A percentile compares a stretch with the other conserved stretches of the same genome.
Conservation (phyloP, 768 basidiomycete species). For the Symmetrospora coprosmae region DNA sequence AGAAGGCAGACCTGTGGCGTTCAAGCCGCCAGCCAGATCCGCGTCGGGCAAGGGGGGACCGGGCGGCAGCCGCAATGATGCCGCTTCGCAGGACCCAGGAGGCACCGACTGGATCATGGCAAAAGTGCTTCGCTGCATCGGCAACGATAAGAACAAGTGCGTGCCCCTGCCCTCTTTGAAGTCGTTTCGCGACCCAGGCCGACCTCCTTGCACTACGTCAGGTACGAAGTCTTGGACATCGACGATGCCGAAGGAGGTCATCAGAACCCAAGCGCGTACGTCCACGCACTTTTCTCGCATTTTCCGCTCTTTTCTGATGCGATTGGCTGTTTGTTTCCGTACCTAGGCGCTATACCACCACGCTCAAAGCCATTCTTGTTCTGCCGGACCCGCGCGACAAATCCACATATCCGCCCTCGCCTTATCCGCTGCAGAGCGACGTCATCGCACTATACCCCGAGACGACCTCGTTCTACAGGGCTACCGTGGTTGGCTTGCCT, state of each 20-base stretch:
- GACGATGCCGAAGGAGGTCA: conserved; percentile 34
- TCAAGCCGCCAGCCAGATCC: conserved; percentile 34
- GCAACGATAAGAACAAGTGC: conserved; percentile 36
- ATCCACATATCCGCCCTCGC: conserved; percentile 36
- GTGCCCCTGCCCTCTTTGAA: not conserved
- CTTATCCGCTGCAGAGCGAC: conserved; percentile 33
- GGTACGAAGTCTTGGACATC: conserved; percentile 39
- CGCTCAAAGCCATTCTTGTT: conserved; percentile 39
- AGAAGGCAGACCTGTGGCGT: conserved; percentile 37
- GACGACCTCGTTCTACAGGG: conserved; percentile 41
- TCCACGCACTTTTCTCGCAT: too few relatives aligned
- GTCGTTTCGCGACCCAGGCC: too few relatives aligned
- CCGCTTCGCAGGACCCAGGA: conserved; percentile 23
- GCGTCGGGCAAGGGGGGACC: not conserved
- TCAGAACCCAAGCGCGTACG: not conserved
- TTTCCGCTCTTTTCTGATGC: not conserved
- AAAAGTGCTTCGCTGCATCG: conserved; percentile 34
- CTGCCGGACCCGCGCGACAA: conserved; percentile 37
- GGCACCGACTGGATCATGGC: conserved; percentile 39
- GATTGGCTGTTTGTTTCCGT: too few relatives aligned
- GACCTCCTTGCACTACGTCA: conserved; percentile 7
- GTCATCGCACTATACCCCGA: conserved; percentile 41
- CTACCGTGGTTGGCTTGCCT: conserved; percentile 33
- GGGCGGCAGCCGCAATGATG: too few relatives aligned
- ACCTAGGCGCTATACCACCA: conserved; percentile 37